These are phyloP conservation scores for Aspergillus fischeri DNA, from an alignment of 2,329 filamentous ascomycete species.

Conservation along the genomic window DNA sequence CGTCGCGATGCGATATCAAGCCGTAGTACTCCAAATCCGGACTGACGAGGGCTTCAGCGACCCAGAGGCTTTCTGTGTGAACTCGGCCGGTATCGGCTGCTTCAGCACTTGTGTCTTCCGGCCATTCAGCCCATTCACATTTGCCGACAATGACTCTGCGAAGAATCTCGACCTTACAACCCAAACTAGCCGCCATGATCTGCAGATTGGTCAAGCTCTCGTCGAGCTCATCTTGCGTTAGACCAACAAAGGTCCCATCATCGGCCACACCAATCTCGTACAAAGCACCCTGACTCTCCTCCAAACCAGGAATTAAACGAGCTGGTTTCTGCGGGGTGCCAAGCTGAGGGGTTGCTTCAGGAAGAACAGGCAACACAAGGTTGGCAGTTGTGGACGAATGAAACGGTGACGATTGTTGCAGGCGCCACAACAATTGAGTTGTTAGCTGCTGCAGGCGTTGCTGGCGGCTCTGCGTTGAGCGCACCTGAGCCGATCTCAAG, in stretches of 20 bases:
- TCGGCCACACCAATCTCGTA: slow-evolving; percentile 97
- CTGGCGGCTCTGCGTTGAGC: slow-evolving; percentile 68
- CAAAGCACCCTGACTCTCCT: slow-evolving; percentile 86
- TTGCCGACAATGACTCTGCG: slow-evolving; percentile 80
- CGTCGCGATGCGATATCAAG: slow-evolving; percentile 11
- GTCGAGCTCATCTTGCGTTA: slow-evolving; percentile 85
- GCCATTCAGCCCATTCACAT: slow-evolving; percentile 58
- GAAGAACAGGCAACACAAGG: slow-evolving; percentile 69
- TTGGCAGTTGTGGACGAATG: slow-evolving; percentile 76
- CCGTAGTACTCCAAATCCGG: slow-evolving; percentile 57
- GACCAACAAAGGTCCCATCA: slow-evolving; percentile 82
- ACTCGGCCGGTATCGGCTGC: slow-evolving; percentile 22
- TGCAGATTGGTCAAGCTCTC: slow-evolving; percentile 82
- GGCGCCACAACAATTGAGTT: slow-evolving; percentile 87
- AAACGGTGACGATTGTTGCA: slow-evolving; percentile 91
- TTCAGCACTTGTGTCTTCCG: slow-evolving; percentile 23
- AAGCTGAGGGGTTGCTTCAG: slow-evolving; percentile 59
- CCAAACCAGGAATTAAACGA: slow-evolving; percentile 66
- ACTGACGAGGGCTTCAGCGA: slow-evolving; percentile 84
- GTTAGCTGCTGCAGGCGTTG: slow-evolving; percentile 85
- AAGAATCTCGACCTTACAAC: slow-evolving; percentile 77
- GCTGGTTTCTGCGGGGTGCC: slow-evolving; percentile 51
- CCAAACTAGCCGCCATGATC: slow-evolving; percentile 88
- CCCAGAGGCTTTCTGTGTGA: slow-evolving; percentile 63
- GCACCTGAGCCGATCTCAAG: slow-evolving; percentile 38